phyloP scores from a whole-genome alignment of 2,329 filamentous ascomycete genomes.

The Cladosporium austrohemisphaericum region DNA sequence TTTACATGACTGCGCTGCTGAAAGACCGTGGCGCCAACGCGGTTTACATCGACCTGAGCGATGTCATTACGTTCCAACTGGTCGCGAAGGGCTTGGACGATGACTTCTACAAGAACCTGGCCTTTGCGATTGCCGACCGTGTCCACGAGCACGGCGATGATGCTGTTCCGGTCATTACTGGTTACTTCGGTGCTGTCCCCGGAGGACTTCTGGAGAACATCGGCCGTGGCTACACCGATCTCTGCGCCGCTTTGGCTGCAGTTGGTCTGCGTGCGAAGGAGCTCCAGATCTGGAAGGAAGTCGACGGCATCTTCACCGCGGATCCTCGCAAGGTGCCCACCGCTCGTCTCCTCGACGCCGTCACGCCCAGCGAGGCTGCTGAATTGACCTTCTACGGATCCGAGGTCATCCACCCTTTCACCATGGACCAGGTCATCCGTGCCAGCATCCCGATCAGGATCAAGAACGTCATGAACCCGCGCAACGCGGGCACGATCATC shows the following conservation, averaged over 20 bases:
- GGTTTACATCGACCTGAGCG: constrained; percentile 84
- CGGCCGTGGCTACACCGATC: constrained; percentile 91
- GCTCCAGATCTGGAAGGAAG: constrained; percentile 98
- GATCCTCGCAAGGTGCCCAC: constrained; percentile 89
- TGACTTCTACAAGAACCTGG: constrained; percentile 45
- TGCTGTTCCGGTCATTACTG: constrained; percentile 59
- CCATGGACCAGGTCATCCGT: constrained; percentile 85
- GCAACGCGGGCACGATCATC: constrained; percentile 73
- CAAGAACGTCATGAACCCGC: constrained; percentile 87
- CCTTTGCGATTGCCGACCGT: constrained; percentile 39
- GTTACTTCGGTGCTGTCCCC: constrained; percentile 91
- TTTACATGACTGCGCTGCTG: constrained; percentile 81
- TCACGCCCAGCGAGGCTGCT: constrained; percentile 91
- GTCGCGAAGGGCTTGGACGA: constrained; percentile 42
- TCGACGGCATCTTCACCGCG: constrained; percentile 87
- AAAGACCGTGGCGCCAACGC: constrained; percentile 77
- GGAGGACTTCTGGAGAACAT: constrained; percentile 88
- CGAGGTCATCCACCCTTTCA: constrained; percentile 97
- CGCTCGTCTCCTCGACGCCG: constrained; percentile 78
- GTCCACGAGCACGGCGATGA: constrained; percentile 43
- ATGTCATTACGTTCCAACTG: constrained; percentile 65
- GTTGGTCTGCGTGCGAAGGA: constrained; percentile 85
- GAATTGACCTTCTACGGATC: constrained; percentile 75
- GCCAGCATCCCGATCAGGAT: constrained; percentile 83
- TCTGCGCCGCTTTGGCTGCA: constrained; percentile 87